phyloP scores from a whole-genome alignment of 257 asterid species.

The Galeopsis tetrahit region DNA sequence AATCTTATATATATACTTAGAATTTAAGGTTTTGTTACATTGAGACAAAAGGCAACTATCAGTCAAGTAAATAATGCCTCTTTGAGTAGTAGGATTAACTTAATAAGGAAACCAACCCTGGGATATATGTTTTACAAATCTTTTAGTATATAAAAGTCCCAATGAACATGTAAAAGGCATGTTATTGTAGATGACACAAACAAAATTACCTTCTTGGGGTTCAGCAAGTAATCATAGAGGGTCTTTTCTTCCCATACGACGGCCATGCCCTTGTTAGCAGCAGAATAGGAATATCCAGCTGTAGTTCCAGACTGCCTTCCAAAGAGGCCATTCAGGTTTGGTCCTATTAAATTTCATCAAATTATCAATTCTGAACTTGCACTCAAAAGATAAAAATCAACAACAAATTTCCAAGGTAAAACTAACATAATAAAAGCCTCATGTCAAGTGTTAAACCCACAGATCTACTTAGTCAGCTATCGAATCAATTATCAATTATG shows the following conservation, averaged over 20 bases:
- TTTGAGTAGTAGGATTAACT: neutral
- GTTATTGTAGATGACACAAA: neutral
- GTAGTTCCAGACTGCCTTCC: constrained; percentile 91
- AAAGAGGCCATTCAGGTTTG: constrained; percentile 81
- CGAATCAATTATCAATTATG: neutral
- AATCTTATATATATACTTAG: neutral
- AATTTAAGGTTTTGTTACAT: neutral
- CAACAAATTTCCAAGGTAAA: neutral
- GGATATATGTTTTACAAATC: constrained; percentile 3
- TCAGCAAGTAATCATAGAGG: constrained; percentile 78
- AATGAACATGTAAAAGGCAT: neutral
- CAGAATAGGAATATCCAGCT: constrained; percentile 81
- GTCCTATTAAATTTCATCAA: constrained; percentile 51
- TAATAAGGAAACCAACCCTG: neutral
- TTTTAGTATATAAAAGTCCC: neutral
- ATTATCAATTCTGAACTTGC: neutral
- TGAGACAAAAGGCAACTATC: neutral
- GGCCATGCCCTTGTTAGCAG: constrained; percentile 87
- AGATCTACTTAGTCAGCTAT: neutral
- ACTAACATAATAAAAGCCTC: neutral
- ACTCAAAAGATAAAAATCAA: neutral
- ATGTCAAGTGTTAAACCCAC: neutral
- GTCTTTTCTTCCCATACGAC: constrained; percentile 80
- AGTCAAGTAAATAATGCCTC: neutral
- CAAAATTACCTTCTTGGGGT: constrained; percentile 73